Conservation (phyloP, 768 basidiomycete genomes). For the Pisolithus microcarpus region DNA sequence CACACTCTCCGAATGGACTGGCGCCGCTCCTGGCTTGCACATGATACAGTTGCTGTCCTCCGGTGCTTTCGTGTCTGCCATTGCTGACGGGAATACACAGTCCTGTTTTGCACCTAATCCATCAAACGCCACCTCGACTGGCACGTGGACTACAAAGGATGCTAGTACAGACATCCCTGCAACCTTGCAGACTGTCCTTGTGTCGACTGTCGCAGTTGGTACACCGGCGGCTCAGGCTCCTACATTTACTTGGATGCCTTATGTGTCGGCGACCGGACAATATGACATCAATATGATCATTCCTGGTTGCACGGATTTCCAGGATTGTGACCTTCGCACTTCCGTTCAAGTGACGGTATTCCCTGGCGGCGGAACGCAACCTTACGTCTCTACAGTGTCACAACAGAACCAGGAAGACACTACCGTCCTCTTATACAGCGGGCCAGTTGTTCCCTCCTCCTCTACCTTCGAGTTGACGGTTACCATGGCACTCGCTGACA, state of each 20-base stretch:
- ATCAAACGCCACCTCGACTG: constrained; percentile 61
- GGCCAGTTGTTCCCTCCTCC: constrained; percentile 72
- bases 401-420: constrained; percentile 65
- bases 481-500: constrained; percentile 62
- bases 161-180: constrained; percentile 72
- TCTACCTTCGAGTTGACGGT: constrained; percentile 68
- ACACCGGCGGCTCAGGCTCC: constrained; percentile 58
- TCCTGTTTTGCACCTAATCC: constrained; percentile 76
- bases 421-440: constrained; percentile 64
- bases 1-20: constrained; percentile 68
- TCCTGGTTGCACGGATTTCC: constrained; percentile 78
- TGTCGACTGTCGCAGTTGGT: constrained; percentile 58
- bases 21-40: constrained; percentile 75
- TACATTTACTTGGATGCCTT: constrained; percentile 83
- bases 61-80: constrained; percentile 81
- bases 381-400: constrained; percentile 62
- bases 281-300: constrained; percentile 82
- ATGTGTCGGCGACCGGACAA: constrained; percentile 80
- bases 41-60: constrained; percentile 88
- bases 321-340: constrained; percentile 76
- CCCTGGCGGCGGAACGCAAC: constrained; percentile 59
- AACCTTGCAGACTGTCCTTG: constrained; percentile 69
- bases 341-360: constrained; percentile 78
- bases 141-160: constrained; percentile 59
- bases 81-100: constrained; percentile 47